phyloP scores from a whole-genome alignment of 2,329 filamentous ascomycete genomes.

The Sphaerulina musiva region DNA sequence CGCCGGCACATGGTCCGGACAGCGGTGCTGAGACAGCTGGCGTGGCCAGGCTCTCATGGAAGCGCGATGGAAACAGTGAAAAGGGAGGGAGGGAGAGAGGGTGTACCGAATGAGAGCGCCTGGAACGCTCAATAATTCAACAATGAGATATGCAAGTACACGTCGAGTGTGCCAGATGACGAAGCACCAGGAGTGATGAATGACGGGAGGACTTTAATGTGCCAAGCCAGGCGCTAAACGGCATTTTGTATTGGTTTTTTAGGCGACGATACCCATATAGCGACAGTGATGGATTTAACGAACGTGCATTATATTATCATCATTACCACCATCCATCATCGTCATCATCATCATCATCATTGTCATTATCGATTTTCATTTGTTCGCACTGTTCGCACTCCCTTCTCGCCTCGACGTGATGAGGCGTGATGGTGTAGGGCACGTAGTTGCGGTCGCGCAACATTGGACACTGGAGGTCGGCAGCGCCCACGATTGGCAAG shows the following conservation, averaged over 20 bases:
- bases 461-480: neutral
- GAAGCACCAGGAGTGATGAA: neutral
- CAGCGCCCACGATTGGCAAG: neutral
- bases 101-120: neutral
- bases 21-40: neutral
- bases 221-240: constrained; percentile 5
- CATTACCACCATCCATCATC: neutral
- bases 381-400: neutral
- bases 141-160: neutral
- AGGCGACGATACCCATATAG: constrained; percentile 11
- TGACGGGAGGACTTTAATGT: neutral
- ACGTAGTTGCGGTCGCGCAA: neutral
- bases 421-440: neutral
- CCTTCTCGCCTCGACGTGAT: neutral
- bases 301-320: neutral
- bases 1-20: neutral
- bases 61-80: too few species aligned
- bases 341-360: neutral
- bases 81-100: neutral
- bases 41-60: neutral
- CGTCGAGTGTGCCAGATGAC: neutral
- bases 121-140: too few species aligned
- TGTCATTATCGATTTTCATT: neutral
- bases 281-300: constrained; percentile 3
- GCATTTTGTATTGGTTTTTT: constrained; percentile 7